phyloP scores from a whole-genome alignment of 306 rosid species.

The Adenanthera pavonina region DNA sequence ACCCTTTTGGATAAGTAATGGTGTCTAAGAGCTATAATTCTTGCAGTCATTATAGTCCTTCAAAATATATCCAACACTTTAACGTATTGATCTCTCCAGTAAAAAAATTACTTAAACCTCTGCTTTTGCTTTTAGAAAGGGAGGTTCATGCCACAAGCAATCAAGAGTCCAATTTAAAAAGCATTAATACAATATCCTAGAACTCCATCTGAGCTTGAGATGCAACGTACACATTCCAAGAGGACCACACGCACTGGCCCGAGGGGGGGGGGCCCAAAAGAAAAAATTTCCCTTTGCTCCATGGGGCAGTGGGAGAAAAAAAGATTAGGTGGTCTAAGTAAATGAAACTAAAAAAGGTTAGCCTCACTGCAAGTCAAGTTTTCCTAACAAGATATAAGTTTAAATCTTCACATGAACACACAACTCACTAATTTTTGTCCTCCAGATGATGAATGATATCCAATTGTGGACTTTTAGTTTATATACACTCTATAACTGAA shows the following conservation, averaged over 20 bases:
- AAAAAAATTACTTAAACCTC: constrained; percentile 2
- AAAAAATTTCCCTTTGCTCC: no score
- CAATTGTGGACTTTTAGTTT: background rate
- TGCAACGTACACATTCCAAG: background rate
- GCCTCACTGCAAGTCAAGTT: constrained; percentile 5
- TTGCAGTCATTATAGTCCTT: background rate
- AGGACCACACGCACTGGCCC: background rate
- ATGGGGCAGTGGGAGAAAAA: background rate
- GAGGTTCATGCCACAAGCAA: constrained; percentile 1
- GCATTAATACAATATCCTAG: constrained; percentile 7
- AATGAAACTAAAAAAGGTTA: background rate
- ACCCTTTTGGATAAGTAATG: constrained; percentile 20
- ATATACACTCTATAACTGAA: constrained; percentile 1
- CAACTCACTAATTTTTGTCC: background rate
- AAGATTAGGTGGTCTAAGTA: background rate
- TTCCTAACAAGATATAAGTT: background rate
- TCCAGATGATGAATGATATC: constrained; percentile 15
- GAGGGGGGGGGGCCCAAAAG: no score
- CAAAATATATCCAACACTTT: background rate
- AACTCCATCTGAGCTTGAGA: background rate
- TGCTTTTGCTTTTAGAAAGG: background rate
- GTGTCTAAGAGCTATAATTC: background rate
- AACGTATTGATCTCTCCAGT: constrained; percentile 12
- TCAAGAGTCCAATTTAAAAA: constrained; percentile 19
- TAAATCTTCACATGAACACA: constrained; percentile 13